Evolutionary conservation across 106 monocot species (phyloP), one percentile per base, ranked within the genome.

Genomic region (Dendrobium huoshanense): DNA sequence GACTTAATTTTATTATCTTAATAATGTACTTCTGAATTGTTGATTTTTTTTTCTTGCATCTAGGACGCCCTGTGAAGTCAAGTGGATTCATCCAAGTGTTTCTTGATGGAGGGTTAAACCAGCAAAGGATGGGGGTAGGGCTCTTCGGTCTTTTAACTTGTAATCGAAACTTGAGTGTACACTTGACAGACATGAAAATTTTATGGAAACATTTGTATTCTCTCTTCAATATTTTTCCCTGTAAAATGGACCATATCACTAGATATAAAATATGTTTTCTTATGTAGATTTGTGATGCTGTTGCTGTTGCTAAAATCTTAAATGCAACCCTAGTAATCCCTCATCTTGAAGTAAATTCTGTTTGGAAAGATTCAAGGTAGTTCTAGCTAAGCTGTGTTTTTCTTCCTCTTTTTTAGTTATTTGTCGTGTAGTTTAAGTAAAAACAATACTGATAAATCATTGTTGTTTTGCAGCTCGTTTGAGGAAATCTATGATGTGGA

Each of bases 81-180:
- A 79, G 29, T 58, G 94, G 94, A 85, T 92, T 88, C 43, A 82
- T 95, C 77, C 94, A 95, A 87, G 94, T 95, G 9, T 95, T 95
- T 86, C 94, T 95, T 85, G 92, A 95, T 83, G 95, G 95, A 80
- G 90, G 95, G 54, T 77, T 95, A 79, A 95, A 95, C 67, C 95
- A 95, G 79, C 92, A 95, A 80, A 90, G 95, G 80, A 95, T 95
- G 95, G 95, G 92, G 82, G 95, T 95, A 90, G 74, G 74, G 76
- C 11, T 2, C 78, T 74, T 86, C 68, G 61, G 44, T 54, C 49
- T 37, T 40, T 56, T 33, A 58, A 78, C 41, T 0, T 59, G 40
- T 20, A 11, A 56, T 41, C 59, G 41, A 37, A 20, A 77, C 10
- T 74, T 19, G 17, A 41, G 10, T 49, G 24, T n/a, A 47, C 3